Conservation (phyloP, 148 eudicot genomes). For the Fallopia convolvulus region DNA sequence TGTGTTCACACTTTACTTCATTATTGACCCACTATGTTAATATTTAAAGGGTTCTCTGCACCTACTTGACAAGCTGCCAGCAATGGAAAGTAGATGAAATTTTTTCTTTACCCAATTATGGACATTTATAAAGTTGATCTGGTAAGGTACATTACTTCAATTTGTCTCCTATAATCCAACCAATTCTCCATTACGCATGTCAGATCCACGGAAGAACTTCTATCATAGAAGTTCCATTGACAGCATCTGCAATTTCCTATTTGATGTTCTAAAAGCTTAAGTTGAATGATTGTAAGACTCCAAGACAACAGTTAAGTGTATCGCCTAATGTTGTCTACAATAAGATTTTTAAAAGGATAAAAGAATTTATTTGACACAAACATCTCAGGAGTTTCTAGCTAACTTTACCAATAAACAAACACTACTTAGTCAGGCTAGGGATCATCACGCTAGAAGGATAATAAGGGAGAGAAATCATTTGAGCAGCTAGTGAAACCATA, state of each 20-base stretch:
- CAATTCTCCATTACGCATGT: neutral
- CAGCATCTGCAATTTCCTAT: neutral
- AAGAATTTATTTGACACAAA: neutral
- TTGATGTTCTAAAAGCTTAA: neutral
- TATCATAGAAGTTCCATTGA: neutral
- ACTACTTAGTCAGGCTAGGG: neutral
- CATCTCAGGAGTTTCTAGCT: neutral
- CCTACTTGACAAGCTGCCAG: neutral
- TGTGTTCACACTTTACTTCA: neutral
- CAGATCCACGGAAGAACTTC: neutral
- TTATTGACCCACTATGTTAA: neutral
- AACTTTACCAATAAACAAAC: neutral
- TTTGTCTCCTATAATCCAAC: neutral
- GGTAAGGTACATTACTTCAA: neutral
- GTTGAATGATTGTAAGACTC: neutral
- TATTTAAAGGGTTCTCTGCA: neutral
- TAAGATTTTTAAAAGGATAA: neutral
- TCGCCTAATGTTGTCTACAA: neutral
- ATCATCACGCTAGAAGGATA: neutral
- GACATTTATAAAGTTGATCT: neutral
- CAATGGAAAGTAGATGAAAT: neutral
- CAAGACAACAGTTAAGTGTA: neutral
- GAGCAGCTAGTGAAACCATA: neutral
- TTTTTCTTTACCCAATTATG: neutral
- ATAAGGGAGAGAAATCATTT: neutral